Evolutionary conservation across 441 rosid genomes (phyloP).

Genomic region (Adansonia gregorii): DNA sequence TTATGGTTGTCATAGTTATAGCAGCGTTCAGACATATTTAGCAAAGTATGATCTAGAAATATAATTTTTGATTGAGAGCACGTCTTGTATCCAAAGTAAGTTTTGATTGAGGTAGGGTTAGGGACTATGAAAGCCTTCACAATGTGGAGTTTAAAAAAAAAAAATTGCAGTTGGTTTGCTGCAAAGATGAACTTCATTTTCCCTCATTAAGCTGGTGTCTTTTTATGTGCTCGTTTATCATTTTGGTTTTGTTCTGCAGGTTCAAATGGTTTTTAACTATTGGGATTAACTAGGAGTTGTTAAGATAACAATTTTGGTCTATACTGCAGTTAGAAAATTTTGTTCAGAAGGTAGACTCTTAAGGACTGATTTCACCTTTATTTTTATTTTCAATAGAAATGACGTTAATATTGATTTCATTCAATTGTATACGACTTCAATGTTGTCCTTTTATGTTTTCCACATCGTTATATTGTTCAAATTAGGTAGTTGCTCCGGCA

Average conservation of each 20-base stretch:
- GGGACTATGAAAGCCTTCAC: neutral
- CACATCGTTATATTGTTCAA: conserved; percentile 21
- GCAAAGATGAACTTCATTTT: neutral
- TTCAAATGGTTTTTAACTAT: conserved; percentile 24
- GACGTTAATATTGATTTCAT: conserved; percentile 37
- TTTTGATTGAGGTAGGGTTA: neutral
- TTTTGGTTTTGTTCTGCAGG: conserved; percentile 34
- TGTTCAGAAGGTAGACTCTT: conserved; percentile 33
- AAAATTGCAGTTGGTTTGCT: neutral
- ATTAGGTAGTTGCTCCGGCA: neutral
- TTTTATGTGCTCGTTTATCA: conserved; percentile 17
- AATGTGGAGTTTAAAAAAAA: too few species aligned
- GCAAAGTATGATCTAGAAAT: neutral
- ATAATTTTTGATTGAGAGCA: neutral
- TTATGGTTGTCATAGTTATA: neutral
- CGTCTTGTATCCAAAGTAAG: neutral
- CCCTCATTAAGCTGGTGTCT: neutral
- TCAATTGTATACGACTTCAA: conserved; percentile 40
- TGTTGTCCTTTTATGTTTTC: conserved; percentile 13
- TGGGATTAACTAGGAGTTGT: conserved; percentile 16
- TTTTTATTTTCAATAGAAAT: conserved; percentile 22
- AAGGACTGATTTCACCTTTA: conserved; percentile 19
- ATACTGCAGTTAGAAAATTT: conserved; percentile 33
- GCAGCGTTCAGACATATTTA: neutral
- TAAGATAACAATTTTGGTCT: conserved; percentile 43